phyloP scores from a whole-genome alignment of 306 rosid species.

The Quercus glauca region DNA sequence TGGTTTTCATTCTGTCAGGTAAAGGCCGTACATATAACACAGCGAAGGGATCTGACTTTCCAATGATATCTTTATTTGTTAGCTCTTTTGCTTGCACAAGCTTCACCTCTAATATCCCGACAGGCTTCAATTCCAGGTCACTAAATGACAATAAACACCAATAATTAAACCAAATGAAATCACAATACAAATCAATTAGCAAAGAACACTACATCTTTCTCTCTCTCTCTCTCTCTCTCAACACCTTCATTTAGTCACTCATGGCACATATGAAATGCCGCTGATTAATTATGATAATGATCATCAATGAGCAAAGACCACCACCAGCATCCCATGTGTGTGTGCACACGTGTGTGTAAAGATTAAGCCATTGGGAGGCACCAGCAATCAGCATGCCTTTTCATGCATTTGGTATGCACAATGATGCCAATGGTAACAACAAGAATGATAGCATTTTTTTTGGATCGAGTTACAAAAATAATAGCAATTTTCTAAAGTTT shows the following conservation, averaged over 20 bases:
- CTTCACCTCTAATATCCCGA: slow-evolving; percentile 88
- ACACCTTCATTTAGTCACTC: neutral
- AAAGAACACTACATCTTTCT: slow-evolving; percentile 17
- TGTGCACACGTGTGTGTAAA: neutral
- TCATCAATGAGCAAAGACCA: slow-evolving; percentile 1
- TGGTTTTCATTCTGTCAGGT: slow-evolving; percentile 73
- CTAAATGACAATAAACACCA: slow-evolving; percentile 43
- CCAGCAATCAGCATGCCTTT: neutral
- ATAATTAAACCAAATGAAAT: neutral
- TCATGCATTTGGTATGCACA: neutral
- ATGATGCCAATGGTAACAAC: slow-evolving; percentile 6
- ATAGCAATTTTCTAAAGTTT: neutral
- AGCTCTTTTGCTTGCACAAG: slow-evolving; percentile 96
- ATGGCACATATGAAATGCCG: neutral
- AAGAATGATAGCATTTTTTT: neutral
- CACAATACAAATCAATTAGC: slow-evolving; percentile 9
- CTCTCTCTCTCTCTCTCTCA: neutral
- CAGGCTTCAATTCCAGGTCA: slow-evolving; percentile 93
- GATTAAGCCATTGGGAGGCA: neutral
- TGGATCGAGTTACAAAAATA: neutral
- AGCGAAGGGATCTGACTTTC: slow-evolving; percentile 96
- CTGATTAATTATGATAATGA: neutral
- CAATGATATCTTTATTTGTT: slow-evolving; percentile 88
- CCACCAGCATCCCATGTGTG: neutral
- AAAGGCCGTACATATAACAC: slow-evolving; percentile 71